phyloP scores from a whole-genome alignment of 495 filamentous ascomycete species.

The Xylaria sp. region DNA sequence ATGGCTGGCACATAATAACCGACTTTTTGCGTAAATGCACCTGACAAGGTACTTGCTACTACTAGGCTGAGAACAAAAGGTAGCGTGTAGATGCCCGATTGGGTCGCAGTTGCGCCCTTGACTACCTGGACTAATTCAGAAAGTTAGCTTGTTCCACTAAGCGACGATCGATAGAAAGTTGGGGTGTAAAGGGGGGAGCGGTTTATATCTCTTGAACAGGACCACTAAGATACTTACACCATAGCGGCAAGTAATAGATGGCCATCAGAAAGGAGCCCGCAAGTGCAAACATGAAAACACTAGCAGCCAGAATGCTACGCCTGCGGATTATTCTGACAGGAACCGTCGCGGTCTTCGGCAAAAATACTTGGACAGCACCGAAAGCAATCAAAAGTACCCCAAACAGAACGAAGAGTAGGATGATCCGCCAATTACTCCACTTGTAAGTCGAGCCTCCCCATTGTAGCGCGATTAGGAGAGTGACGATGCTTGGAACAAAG shows the following conservation, averaged over 20 bases:
- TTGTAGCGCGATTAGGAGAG: slow-evolving; percentile 78
- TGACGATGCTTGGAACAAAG: slow-evolving; percentile 76
- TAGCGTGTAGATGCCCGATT: slow-evolving; percentile 67
- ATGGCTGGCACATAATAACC: slow-evolving; percentile 77
- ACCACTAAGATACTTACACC: slow-evolving; percentile 66
- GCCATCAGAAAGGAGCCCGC: slow-evolving; percentile 73
- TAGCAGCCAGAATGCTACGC: slow-evolving; percentile 70
- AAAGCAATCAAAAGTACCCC: slow-evolving; percentile 69
- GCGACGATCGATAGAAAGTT: slow-evolving; percentile 24
- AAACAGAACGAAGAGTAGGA: slow-evolving; percentile 71
- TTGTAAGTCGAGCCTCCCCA: slow-evolving; percentile 80
- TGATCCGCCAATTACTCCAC: slow-evolving; percentile 72
- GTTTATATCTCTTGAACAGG: slow-evolving; percentile 32
- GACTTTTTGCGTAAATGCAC: slow-evolving; percentile 58
- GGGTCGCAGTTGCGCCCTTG: slow-evolving; percentile 61
- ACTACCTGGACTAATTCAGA: slow-evolving; percentile 74
- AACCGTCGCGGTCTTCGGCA: slow-evolving; percentile 76
- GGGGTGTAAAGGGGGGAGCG: not conserved
- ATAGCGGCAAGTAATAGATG: slow-evolving; percentile 72
- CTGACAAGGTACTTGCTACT: slow-evolving; percentile 55
- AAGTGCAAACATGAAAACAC: slow-evolving; percentile 64
- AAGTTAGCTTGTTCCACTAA: slow-evolving; percentile 54
- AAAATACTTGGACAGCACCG: slow-evolving; percentile 67
- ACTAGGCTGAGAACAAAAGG: slow-evolving; percentile 63
- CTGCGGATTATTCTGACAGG: slow-evolving; percentile 76